Evolutionary conservation across 2,329 filamentous ascomycete genomes (phyloP).

Genomic region (Penicillium sp.): DNA sequence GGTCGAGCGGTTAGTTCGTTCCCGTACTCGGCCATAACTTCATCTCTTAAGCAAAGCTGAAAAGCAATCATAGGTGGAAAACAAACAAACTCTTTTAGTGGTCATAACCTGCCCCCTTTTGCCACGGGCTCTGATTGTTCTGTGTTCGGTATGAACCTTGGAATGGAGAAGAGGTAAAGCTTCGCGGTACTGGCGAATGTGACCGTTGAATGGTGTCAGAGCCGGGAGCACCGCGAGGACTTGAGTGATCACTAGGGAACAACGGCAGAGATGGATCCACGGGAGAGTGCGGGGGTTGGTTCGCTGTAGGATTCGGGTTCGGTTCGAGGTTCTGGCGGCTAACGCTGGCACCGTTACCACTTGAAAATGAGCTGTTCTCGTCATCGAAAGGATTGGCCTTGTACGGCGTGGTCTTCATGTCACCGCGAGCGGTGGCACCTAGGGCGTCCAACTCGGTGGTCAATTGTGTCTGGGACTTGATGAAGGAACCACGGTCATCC

Average conservation of each 20-base stretch:
- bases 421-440: slow-evolving; percentile 84
- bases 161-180: slow-evolving; percentile 39
- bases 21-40: slow-evolving; percentile 45
- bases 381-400: slow-evolving; percentile 69
- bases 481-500: slow-evolving; percentile 94
- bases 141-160: slow-evolving; percentile 49
- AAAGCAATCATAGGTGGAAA: slow-evolving; percentile 26
- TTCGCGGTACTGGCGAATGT: slow-evolving; percentile 40
- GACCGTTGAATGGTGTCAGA: slow-evolving; percentile 37
- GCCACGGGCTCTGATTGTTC: slow-evolving; percentile 67
- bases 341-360: slow-evolving; percentile 54
- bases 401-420: slow-evolving; percentile 66
- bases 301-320: slow-evolving; percentile 30
- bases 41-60: slow-evolving; percentile 41
- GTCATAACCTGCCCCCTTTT: slow-evolving; percentile 69
- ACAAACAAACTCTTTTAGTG: slow-evolving; percentile 45
- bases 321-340: slow-evolving; percentile 52
- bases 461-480: slow-evolving; percentile 90
- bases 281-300: slow-evolving; percentile 54
- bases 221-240: slow-evolving; percentile 46
- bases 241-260: slow-evolving; percentile 50
- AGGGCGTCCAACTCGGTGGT: slow-evolving; percentile 88
- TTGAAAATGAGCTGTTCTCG: slow-evolving; percentile 71
- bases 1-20: slow-evolving; percentile 31
- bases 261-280: slow-evolving; percentile 53